A percentile compares a stretch with the other conserved stretches of the same genome.
Evolutionary conservation across 495 filamentous ascomycete genomes (phyloP).

Genomic region (Haplographium delicatum): DNA sequence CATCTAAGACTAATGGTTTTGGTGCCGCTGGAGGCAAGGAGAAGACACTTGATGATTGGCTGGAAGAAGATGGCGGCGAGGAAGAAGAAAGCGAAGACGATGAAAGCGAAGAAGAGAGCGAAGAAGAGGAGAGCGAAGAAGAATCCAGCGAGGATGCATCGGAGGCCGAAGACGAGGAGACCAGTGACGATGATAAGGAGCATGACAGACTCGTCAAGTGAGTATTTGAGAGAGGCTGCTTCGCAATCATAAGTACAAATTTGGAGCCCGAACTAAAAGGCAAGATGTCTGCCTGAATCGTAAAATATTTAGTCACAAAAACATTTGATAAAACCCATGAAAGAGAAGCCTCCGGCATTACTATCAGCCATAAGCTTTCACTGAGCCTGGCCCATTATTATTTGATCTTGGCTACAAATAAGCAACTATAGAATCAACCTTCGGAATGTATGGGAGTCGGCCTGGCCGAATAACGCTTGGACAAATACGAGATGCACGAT

Average conservation of each 20-base stretch:
- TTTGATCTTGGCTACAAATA: conserved; percentile 12
- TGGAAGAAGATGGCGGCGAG: conserved; percentile 54
- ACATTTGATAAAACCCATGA: conserved; percentile 4
- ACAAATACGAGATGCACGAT: neutral
- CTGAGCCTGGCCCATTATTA: conserved; percentile 21
- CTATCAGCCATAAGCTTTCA: conserved; percentile 21
- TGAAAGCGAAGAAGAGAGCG: conserved; percentile 23
- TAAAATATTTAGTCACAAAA: conserved; percentile 18
- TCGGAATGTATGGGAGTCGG: neutral
- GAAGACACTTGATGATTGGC: conserved; percentile 87
- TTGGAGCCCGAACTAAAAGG: conserved; percentile 12
- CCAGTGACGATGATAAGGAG: conserved; percentile 37
- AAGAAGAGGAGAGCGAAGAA: conserved; percentile 35
- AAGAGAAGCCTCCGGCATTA: conserved; percentile 21
- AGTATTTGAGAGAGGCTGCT: conserved; percentile 8
- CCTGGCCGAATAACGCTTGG: neutral
- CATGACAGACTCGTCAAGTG: conserved; percentile 41
- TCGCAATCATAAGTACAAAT: conserved; percentile 3
- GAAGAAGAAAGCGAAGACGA: conserved; percentile 47
- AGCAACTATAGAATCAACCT: conserved; percentile 8
- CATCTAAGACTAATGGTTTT: conserved; percentile 22
- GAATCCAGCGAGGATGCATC: conserved; percentile 39
- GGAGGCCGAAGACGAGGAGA: conserved; percentile 36
- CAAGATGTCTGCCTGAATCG: neutral
- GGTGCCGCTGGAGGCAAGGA: conserved; percentile 23